Base-by-base conservation (phyloP, 805 yeast genomes). In the Ogataea trehaloabstinens region DNA sequence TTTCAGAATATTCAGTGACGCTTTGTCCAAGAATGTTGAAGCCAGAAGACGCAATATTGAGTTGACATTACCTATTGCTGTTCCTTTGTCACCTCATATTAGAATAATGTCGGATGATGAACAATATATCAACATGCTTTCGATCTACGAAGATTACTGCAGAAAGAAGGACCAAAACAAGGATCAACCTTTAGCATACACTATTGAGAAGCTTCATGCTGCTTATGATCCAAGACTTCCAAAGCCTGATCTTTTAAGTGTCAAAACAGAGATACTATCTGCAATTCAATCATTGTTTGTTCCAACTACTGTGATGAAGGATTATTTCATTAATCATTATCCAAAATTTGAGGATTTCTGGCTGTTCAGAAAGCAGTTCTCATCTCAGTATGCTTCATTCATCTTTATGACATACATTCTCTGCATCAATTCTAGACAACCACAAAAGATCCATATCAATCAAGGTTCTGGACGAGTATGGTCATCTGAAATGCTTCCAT, bases 401-500 rank as follows among this genome's bases (percentile, higher is more conserved):
- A 80, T 88, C 31, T 91, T 91, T 62, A 81, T 90, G 73, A 86
- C 98, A 0, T 88, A 87, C 56, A 84, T 91, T 89, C 79, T 93
- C 85, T 82, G 95, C 64, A 86, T 93, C 53, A 88, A 88, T 59
- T 80, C 84, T 34, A 79, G 99, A 55, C 91, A 87, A 48, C 98
- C 99, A 3, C 95, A 86, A 60, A 95, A 91, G 73, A 85, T 93
- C 43, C 82, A 83, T 58, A 78, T 95, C 42, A 81, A 89, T 53
- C 73, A 76, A 56, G 77, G 75, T 5, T 83, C 93, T 3, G 99
- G 99, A 44, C 78, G 80, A 49, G 91, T 91, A 10, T 86, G 93
- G 81, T 89, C 97, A 0, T 80, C 91, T 5, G 99, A 95, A 56
- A 90, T 93, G 95, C 69, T 93, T 38, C 99, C 99, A 12, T 82